Evolutionary conservation across 139 green algal species (phyloP).

Genomic region (Auxenochlorella pyrenoidosa): DNA sequence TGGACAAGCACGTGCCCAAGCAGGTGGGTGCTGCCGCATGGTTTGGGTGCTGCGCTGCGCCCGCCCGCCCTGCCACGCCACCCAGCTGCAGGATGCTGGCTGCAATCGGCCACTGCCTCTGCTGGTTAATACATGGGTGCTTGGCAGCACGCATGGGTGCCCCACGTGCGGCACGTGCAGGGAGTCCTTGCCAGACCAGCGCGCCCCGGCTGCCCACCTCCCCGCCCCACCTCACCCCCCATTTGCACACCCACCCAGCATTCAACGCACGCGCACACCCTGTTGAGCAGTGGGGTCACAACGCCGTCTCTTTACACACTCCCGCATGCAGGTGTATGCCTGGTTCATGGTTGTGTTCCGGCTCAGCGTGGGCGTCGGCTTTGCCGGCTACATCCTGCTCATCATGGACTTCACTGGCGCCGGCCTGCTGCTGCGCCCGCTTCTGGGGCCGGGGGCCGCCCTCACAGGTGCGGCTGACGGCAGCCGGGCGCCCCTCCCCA

Average conservation of each 20-base stretch:
- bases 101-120: no score
- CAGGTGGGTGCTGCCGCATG: background rate
- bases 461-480: background rate
- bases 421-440: conserved; percentile 50
- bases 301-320: background rate
- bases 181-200: no score
- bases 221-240: no score
- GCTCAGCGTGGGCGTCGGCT: conserved; percentile 63
- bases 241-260: no score
- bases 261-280: no score
- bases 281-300: no score
- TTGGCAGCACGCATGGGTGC: no score
- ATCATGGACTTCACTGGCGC: conserved; percentile 72
- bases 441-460: conserved; percentile 33
- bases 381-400: conserved; percentile 78
- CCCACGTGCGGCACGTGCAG: no score
- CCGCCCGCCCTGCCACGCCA: background rate
- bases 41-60: background rate
- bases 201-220: no score
- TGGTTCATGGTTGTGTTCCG: conserved; percentile 81
- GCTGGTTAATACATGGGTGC: no score
- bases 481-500: no score
- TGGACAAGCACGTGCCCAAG: conserved; percentile 68
- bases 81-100: no score
- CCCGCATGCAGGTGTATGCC: conserved; percentile 70